A percentile compares a stretch with the other conserved stretches of the same genome.
Evolutionary conservation across 352 stramenopile species (phyloP).

Genomic region (Globisporangium heterothallicum): DNA sequence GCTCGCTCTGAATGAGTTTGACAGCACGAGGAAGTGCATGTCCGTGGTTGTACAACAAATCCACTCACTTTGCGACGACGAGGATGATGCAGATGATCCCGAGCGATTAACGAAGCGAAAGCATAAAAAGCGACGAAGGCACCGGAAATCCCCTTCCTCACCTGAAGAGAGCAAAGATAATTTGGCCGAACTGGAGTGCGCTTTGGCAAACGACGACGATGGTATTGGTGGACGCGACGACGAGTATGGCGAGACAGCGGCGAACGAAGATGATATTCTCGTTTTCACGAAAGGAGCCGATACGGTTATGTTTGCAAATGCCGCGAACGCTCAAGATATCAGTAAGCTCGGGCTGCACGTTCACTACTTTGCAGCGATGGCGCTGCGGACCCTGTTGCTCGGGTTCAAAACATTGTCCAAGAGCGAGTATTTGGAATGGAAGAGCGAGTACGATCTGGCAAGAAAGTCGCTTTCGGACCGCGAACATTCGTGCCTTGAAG

Average conservation of each 20-base stretch:
- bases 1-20: conserved; percentile 81
- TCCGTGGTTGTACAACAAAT: conserved; percentile 70
- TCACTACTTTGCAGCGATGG: conserved; percentile 86
- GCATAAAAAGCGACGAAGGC: conserved; percentile 6
- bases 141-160: not conserved
- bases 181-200: conserved; percentile 23
- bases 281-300: conserved; percentile 88
- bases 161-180: conserved; percentile 18
- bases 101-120: conserved; percentile 5
- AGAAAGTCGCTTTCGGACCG: conserved; percentile 62
- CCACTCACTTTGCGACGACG: conserved; percentile 3
- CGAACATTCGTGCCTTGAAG: conserved; percentile 59
- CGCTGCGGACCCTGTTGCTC: conserved; percentile 80
- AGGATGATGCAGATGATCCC: conserved; percentile 2
- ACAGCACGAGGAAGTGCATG: conserved; percentile 86
- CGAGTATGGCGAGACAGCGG: conserved; percentile 5
- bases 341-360: conserved; percentile 76
- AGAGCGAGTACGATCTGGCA: conserved; percentile 59
- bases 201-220: conserved; percentile 18
- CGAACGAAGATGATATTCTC: conserved; percentile 41
- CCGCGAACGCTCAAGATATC: conserved; percentile 61
- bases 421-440: conserved; percentile 69
- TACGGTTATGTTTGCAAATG: conserved; percentile 85
- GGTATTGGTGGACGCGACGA: not conserved
- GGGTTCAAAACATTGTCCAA: conserved; percentile 62